These are phyloP conservation scores for Plasmodiophora brassicae DNA, from an alignment of 208 protist genomes.

Conservation along the genomic window DNA sequence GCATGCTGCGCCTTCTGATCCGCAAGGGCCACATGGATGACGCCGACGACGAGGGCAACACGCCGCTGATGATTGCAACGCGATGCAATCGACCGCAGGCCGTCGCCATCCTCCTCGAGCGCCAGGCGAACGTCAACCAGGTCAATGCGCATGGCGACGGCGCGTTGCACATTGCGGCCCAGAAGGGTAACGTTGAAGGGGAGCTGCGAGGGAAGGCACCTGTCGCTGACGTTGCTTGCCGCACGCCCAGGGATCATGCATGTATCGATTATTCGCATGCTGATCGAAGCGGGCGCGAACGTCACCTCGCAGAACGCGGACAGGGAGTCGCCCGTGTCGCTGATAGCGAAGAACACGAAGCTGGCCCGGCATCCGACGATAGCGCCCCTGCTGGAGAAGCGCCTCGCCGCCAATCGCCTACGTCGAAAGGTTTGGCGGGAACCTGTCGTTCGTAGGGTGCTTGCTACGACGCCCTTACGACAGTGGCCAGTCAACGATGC, in stretches of 20 bases:
- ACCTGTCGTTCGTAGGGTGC: too few relatives aligned
- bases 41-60: not conserved
- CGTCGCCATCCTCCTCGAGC: not conserved
- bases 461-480: not conserved
- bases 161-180: not conserved
- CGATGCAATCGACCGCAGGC: not conserved
- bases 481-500: not conserved
- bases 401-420: not conserved
- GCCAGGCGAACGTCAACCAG: not conserved
- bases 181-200: not conserved
- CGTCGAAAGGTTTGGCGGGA: too few relatives aligned
- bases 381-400: not conserved
- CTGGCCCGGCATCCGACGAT: conserved; percentile 19
- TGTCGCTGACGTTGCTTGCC: too few relatives aligned
- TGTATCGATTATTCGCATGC: not conserved
- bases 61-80: not conserved
- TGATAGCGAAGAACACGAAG: conserved; percentile 7
- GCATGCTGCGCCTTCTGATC: not conserved
- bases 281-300: conserved; percentile 18
- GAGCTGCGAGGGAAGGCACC: too few relatives aligned
- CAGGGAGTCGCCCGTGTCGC: not conserved
- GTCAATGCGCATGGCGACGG: not conserved
- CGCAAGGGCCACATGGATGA: not conserved
- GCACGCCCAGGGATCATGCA: not conserved
- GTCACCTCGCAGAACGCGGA: not conserved